Conservation (phyloP, 2,329 filamentous ascomycete genomes). For the Colletotrichum melonis region DNA sequence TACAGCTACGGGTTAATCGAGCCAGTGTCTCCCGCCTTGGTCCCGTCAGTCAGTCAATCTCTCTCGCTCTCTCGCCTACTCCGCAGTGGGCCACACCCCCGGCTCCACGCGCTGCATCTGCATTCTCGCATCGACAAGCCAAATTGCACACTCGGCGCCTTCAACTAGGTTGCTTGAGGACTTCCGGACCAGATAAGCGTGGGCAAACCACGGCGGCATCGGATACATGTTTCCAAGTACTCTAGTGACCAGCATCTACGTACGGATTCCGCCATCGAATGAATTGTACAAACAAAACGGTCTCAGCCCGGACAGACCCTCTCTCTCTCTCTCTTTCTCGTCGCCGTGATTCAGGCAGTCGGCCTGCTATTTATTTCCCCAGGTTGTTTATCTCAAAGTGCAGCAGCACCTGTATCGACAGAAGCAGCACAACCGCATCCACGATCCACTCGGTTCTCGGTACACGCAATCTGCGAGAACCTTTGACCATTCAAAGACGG, state of each 20-base stretch:
- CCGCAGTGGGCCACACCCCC: conserved; percentile 31
- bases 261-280: neutral
- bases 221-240: conserved; percentile 10
- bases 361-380: neutral
- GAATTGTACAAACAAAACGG: conserved; percentile 18
- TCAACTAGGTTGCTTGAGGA: conserved; percentile 7
- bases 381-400: neutral
- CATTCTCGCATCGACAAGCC: conserved; percentile 25
- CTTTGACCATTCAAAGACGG: neutral
- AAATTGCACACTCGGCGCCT: conserved; percentile 4
- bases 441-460: conserved; percentile 1
- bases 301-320: conserved; percentile 8
- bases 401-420: neutral
- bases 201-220: conserved; percentile 8
- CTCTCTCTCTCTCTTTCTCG: neutral
- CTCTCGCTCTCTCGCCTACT: neutral
- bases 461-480: neutral
- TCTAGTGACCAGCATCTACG: neutral
- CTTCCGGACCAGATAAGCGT: neutral
- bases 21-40: conserved; percentile 8
- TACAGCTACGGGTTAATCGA: neutral
- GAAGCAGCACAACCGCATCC: neutral
- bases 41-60: conserved; percentile 6
- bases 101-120: conserved; percentile 28
- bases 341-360: neutral